A percentile compares a stretch with the other conserved stretches of the same genome.
Conservation (phyloP, 2,329 filamentous ascomycete genomes). For the Incumbomyces delicatus region DNA sequence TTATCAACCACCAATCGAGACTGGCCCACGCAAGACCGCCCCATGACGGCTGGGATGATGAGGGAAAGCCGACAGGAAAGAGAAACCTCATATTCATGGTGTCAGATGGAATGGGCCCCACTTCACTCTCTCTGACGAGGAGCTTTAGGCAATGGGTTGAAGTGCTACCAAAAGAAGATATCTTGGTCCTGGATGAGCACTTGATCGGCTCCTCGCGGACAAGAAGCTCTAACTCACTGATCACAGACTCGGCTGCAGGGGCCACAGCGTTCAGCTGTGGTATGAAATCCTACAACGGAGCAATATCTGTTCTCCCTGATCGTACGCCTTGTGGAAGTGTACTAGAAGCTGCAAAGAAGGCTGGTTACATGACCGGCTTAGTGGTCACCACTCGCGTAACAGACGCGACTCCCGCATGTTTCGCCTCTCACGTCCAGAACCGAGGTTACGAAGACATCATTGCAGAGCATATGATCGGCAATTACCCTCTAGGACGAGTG, state of each 20-base stretch:
- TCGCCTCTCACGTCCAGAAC: slow-evolving; percentile 75
- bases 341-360: slow-evolving; percentile 83
- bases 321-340: slow-evolving; percentile 81
- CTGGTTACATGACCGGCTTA: slow-evolving; percentile 83
- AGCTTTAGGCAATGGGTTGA: slow-evolving; percentile 73
- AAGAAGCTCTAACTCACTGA: slow-evolving; percentile 68
- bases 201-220: slow-evolving; percentile 86
- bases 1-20: slow-evolving; percentile 55
- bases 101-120: slow-evolving; percentile 95
- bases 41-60: slow-evolving; percentile 28
- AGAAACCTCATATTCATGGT: slow-evolving; percentile 98
- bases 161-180: slow-evolving; percentile 62
- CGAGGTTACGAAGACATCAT: slow-evolving; percentile 80
- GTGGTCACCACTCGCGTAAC: slow-evolving; percentile 93
- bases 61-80: slow-evolving; percentile 52
- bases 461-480: slow-evolving; percentile 81
- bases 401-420: slow-evolving; percentile 92
- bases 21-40: slow-evolving; percentile 22
- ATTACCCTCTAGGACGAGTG: slow-evolving; percentile 73
- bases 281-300: slow-evolving; percentile 90
- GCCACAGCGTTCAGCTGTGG: slow-evolving; percentile 94
- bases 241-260: slow-evolving; percentile 94
- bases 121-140: slow-evolving; percentile 76
- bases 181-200: slow-evolving; percentile 73
- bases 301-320: slow-evolving; percentile 81